Evolutionary conservation across 164 flowering plant species (phyloP), one percentile per base, ranked within the genome.

Genomic region (Umbellularia californica): DNA sequence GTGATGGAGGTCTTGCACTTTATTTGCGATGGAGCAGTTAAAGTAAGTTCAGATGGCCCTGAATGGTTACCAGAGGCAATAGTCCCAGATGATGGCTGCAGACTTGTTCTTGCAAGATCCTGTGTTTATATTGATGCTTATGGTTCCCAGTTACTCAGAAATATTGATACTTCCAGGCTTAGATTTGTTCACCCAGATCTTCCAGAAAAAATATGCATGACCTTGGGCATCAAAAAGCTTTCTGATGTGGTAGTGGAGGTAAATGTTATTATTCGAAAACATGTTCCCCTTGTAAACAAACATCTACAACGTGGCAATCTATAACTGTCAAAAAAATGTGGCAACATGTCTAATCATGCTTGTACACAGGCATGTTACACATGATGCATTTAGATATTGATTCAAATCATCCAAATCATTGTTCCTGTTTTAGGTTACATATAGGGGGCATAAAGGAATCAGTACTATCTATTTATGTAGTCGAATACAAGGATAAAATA

Each of bases 161-260:
- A 47, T 78, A 93, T 95, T 78, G 97, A 95, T 76, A 82, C 79
- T 80, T 90, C 98, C 23, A 85, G 89, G 83, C 73, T 95, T 76
- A 92, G 94, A 81, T 93, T 93, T 81, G 91, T 86, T 73, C 97
- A 93, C 80, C 90, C 91, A 58, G 87, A 85, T 81, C 81, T 95
- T 78, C 89, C 95, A 22, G 92, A 90, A 77, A 89, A 81, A 76
- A 85, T 90, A 63, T 92, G 94, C 75, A 69, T 75, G 35, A 74
- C 75, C 25, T 78, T 95, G 81, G 93, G 93, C 23, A 86, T 95
- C 73, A 88, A 79, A 83, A 95, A 85, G 86, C 86, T 95, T 2
- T 93, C 97, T 69, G 96, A 92, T 75, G 81, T 90, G 24, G 97
- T 95, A 28, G 84, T 86, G 65, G 99, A 95, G 99, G 99, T 95